A percentile compares a stretch with the other conserved stretches of the same genome.
Evolutionary conservation across 73 alveolate genomes (phyloP).

Genomic region (Uronychia binucleata): DNA sequence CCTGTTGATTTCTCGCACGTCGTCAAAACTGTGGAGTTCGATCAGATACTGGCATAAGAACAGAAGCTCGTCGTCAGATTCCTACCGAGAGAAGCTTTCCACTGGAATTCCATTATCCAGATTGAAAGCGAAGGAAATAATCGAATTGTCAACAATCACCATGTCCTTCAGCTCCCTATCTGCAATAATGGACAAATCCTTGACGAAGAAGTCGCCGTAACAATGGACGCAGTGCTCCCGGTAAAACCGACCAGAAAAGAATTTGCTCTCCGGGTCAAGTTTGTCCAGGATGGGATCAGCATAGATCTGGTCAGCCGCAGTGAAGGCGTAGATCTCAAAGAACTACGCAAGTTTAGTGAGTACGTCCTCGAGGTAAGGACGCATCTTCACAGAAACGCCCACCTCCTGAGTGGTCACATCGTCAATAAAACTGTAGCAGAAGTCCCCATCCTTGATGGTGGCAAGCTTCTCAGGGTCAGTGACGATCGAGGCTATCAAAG

Average conservation of each 20-base stretch:
- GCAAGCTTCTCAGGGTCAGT: neutral
- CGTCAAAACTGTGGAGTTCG: slow-evolving; percentile 19
- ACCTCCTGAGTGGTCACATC: neutral
- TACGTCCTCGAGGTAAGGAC: neutral
- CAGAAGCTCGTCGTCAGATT: slow-evolving; percentile 52
- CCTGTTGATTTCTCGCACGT: slow-evolving; percentile 13
- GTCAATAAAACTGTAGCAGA: neutral
- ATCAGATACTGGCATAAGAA: slow-evolving; percentile 46
- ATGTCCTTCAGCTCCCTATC: slow-evolving; percentile 49
- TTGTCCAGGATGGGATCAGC: slow-evolving; percentile 35
- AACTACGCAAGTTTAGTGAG: neutral
- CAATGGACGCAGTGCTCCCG: slow-evolving; percentile 24
- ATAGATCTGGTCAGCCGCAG: slow-evolving; percentile 36
- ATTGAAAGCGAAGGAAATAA: slow-evolving; percentile 43
- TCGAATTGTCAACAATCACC: slow-evolving; percentile 47
- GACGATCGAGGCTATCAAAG: neutral
- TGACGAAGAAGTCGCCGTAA: slow-evolving; percentile 1
- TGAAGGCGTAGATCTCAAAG: slow-evolving; percentile 28
- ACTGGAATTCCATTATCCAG: slow-evolving; percentile 59
- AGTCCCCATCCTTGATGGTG: neutral
- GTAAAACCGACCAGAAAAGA: slow-evolving; percentile 11
- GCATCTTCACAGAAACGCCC: neutral
- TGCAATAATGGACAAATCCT: slow-evolving; percentile 9
- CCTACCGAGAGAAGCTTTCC: slow-evolving; percentile 33
- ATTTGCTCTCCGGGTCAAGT: slow-evolving; percentile 14